These are phyloP conservation scores for Lecanoromycetidae sp. DNA, from an alignment of 2,329 filamentous ascomycete genomes.

Conservation along the genomic window DNA sequence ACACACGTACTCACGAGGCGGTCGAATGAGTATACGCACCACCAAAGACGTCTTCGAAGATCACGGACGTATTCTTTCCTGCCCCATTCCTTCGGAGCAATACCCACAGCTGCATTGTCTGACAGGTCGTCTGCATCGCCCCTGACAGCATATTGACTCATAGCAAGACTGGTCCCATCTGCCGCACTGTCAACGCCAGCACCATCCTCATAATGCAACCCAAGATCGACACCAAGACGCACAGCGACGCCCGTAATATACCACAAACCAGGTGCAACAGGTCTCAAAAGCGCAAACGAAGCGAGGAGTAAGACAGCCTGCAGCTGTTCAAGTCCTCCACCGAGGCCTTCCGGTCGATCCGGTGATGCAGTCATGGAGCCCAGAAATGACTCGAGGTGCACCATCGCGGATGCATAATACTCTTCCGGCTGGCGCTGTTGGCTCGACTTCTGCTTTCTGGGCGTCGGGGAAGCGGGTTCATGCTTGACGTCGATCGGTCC, in stretches of 20 bases:
- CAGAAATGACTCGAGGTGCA: conserved; percentile 79
- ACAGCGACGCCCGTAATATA: conserved; percentile 94
- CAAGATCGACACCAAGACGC: conserved; percentile 78
- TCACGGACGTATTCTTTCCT: conserved; percentile 76
- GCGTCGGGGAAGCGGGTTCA: conserved; percentile 22
- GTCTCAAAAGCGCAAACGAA: conserved; percentile 79
- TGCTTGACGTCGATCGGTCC: conserved; percentile 19
- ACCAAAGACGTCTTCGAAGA: conserved; percentile 78
- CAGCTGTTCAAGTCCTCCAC: conserved; percentile 82
- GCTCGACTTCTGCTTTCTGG: conserved; percentile 42
- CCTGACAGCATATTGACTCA: conserved; percentile 19
- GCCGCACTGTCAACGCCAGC: conserved; percentile 45
- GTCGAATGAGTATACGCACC: conserved; percentile 93
- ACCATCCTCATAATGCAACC: conserved; percentile 84
- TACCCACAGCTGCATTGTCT: conserved; percentile 25
- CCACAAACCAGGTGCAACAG: conserved; percentile 88
- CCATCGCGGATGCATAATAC: conserved; percentile 88
- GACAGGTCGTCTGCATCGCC: conserved; percentile 4
- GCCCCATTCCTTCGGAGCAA: conserved; percentile 47
- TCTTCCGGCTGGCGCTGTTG: conserved; percentile 74
- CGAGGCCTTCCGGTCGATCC: conserved; percentile 51
- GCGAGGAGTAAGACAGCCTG: conserved; percentile 87
- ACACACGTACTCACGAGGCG: conserved; percentile 91
- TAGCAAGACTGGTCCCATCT: conserved; percentile 25
- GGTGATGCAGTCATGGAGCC: conserved; percentile 48